Evolutionary conservation across 2,329 filamentous ascomycete species (phyloP), one percentile per base, ranked within the genome.

Genomic region (Eutypella sp.): DNA sequence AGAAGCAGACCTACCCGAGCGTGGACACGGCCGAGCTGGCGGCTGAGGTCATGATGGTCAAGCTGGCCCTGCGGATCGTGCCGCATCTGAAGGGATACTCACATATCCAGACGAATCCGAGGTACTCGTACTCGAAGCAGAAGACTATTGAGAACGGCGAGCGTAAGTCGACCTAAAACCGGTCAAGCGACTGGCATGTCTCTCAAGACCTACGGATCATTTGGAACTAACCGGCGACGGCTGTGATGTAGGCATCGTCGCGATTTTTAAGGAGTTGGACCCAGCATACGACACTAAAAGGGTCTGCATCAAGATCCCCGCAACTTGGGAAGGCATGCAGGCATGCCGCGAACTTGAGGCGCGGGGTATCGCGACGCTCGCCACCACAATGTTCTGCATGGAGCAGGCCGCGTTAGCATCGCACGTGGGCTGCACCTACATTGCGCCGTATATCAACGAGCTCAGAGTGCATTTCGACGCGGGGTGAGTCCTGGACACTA

Each of bases 371-470:
- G 65, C 69, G 1, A 84, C 81, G 0, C 65, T 85, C 3, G 79
- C 78, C 0, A 85, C 82, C 0, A 82, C 79, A 2, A 66, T 86
- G 40, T 85, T 85, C 55, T 77, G 75, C 37, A 70, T 83, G 54
- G 70, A 78, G 34, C 82, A 85, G 57, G 81, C 79, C 0, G 68
- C 70, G 2, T 65, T 83, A 1, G 81, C 82, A 0, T 75, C 71
- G 1, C 74, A 81, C 41, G 76, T 72, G 0, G 70, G 72, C 4
- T 84, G 80, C 53, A 73, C 73, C 1, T 85, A 84, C 54, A 78
- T 85, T 37, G 79, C 81, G 0, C 82, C 82, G 0, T 85, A 84
- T 50, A 77, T 85, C 24, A 84, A 85, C 56, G 80, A 84, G 52
- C 65, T 85, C 34, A 76, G 75, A 51, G 81, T 82, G 5, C 80